A percentile compares a stretch with the other conserved stretches of the same genome.
Conservation (phyloP, 2,329 filamentous ascomycete genomes). For the Xylariaceae sp. region DNA sequence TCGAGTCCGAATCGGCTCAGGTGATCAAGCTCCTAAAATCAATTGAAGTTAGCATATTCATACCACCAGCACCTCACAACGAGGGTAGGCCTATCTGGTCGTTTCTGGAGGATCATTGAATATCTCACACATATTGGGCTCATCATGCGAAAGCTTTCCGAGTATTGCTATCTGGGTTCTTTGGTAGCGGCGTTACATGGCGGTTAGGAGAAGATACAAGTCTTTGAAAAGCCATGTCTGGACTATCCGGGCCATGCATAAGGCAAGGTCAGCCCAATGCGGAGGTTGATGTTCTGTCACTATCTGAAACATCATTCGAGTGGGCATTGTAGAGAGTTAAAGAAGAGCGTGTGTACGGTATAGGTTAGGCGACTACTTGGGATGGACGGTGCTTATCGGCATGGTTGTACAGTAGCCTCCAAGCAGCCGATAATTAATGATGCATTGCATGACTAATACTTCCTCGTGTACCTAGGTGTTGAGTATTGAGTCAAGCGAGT, state of each 20-base stretch:
- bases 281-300: no score
- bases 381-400: background rate
- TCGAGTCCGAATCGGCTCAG: constrained; percentile 20
- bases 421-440: background rate
- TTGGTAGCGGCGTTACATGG: no score
- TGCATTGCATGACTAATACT: background rate
- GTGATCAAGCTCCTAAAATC: constrained; percentile 14
- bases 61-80: background rate
- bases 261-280: no score
- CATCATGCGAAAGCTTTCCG: background rate
- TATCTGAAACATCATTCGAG: no score
- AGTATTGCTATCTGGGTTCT: no score
- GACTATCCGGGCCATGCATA: no score
- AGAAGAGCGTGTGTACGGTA: no score
- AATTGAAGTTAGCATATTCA: constrained; percentile 14
- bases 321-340: no score
- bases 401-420: background rate
- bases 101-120: constrained; percentile 29
- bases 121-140: constrained; percentile 19
- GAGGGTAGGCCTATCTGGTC: background rate
- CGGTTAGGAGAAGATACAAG: no score
- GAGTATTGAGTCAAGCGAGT: background rate
- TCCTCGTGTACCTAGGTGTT: background rate
- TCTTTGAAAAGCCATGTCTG: no score
- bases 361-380: no score